Base-by-base conservation (phyloP, 768 basidiomycete genomes). In the Harrya chromipes region DNA sequence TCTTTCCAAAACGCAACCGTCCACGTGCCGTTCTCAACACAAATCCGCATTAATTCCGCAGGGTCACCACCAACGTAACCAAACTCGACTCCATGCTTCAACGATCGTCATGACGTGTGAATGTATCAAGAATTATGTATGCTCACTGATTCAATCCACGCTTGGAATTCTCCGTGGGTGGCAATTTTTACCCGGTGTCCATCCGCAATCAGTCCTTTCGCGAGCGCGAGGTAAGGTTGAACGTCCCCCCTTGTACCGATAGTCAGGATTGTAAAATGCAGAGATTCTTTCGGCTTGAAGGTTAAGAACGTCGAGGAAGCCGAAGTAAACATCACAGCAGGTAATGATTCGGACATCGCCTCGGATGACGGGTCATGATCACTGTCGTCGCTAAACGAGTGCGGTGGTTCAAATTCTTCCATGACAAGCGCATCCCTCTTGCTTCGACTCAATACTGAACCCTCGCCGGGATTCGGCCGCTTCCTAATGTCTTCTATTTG, bases 201-300 rank as follows among this genome's bases (percentile, higher is more conserved):
- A 66, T 95, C 90, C 6, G 83, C 82, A 69, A 90, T 85, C 21
- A 95, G 70, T 0, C 93, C 94, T 67, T 94, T 97, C 20, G 90
- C 90, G 9, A 99, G 76, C 2, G 97, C 86, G 59, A 99, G 98
- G 64, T 98, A 99, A 11, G 95, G 95, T 68, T 99, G 95, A 9
- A 98, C 97, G 65, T 99, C 95, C 44, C 95, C 95, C 43, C 95
- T 80, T 19, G 92, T 94, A 6, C 95, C 95, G 57, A 99, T 97
- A 1, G 95, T 97, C 54, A 98, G 70, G 71, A 95, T 93, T 0
- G 97, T 97, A 62, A 99, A 90, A 58, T 83, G 86, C 52, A 99
- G 70, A 2, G 89, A 74, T 57, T 88, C 80, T 59, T 80, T 78
- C 2, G 95, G 97, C 68, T 93, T 94, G 75, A 99, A 99, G 6